phyloP scores from a whole-genome alignment of 495 filamentous ascomycete species.

The Aspergillus bertholletiae region DNA sequence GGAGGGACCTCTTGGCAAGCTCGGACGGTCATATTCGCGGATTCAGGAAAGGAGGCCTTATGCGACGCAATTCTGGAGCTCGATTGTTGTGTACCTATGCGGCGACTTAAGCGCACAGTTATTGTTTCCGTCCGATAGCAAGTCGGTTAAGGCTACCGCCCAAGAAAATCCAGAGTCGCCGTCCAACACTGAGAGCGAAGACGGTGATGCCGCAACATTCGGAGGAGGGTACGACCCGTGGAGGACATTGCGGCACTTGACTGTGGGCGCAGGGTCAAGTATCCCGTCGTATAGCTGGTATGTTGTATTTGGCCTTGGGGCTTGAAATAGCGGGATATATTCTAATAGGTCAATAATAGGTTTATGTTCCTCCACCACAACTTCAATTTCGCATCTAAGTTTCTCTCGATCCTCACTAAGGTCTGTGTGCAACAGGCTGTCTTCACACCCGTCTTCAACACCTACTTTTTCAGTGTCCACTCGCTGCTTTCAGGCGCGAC shows the following conservation, averaged over 20 bases:
- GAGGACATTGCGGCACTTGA: constrained; percentile 66
- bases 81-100: constrained; percentile 72
- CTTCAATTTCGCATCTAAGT: constrained; percentile 76
- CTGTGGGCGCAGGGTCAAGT: constrained; percentile 66
- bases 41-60: constrained; percentile 69
- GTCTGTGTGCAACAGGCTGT: constrained; percentile 75
- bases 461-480: constrained; percentile 90
- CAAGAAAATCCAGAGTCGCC: background rate
- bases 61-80: constrained; percentile 70
- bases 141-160: constrained; percentile 1
- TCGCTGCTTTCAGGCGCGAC: constrained; percentile 56
- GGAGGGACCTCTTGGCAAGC: constrained; percentile 40
- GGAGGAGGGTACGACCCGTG: constrained; percentile 63
- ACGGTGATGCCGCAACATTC: constrained; percentile 3
- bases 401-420: constrained; percentile 67
- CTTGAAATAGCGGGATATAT: background rate
- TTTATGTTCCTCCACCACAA: constrained; percentile 74
- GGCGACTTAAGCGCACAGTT: constrained; percentile 80
- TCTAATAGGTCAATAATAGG: constrained; percentile 37
- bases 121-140: constrained; percentile 37
- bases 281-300: constrained; percentile 83
- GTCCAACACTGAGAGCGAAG: constrained; percentile 1
- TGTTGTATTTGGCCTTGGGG: constrained; percentile 2
- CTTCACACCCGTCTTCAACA: constrained; percentile 87
- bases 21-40: constrained; percentile 58